A percentile compares a stretch with the other conserved stretches of the same genome.
phyloP scores from a whole-genome alignment of 148 eudicot species.

The Camellia lanceoleosa region DNA sequence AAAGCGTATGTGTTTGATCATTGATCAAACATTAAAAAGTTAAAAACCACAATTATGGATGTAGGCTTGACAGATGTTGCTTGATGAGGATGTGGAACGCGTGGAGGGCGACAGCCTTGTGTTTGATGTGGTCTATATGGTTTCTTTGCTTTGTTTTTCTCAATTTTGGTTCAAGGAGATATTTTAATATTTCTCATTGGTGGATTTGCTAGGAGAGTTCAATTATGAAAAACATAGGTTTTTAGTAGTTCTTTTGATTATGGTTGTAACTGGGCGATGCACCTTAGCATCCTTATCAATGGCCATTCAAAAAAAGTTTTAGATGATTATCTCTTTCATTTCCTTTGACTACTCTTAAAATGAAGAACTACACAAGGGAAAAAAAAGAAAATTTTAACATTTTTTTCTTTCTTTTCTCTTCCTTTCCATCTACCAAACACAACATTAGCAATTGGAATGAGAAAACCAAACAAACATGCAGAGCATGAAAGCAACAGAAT shows the following conservation, averaged over 20 bases:
- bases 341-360: not conserved
- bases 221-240: too few relatives aligned
- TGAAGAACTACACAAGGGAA: not conserved
- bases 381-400: not conserved
- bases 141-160: not conserved
- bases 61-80: not conserved
- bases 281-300: not conserved
- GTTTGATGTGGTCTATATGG: too few relatives aligned
- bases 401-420: not conserved
- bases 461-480: not conserved
- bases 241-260: not conserved
- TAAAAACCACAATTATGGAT: not conserved
- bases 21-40: not conserved
- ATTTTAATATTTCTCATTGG: not conserved
- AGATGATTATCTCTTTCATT: not conserved
- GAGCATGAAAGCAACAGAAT: not conserved
- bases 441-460: not conserved
- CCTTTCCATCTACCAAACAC: slow-evolving; percentile 10
- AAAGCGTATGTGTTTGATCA: not conserved
- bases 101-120: not conserved
- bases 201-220: not conserved
- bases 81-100: too few relatives aligned
- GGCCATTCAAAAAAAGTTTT: not conserved
- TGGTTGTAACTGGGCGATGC: not conserved
- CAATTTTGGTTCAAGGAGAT: not conserved